Percentiles rank a stretch among this genome's conserved stretches.
Conservation (phyloP, 2,329 filamentous ascomycete genomes). For the Cryphonectria nitschkei region DNA sequence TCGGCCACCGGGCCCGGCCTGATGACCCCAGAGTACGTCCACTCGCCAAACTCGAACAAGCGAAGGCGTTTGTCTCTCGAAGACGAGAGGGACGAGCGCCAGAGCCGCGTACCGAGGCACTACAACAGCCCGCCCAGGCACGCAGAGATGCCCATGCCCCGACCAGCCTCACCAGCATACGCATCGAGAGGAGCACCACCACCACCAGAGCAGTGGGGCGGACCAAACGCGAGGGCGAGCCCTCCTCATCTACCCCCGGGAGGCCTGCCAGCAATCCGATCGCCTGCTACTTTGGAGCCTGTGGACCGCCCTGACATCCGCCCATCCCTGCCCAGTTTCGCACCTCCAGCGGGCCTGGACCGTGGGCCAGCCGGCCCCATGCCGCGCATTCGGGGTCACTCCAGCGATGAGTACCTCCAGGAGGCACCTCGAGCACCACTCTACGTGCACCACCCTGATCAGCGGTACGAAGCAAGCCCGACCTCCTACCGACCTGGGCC, state of each 20-base stretch:
- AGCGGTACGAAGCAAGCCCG: slow-evolving; percentile 38
- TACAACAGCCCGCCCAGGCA: slow-evolving; percentile 43
- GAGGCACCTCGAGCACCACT: slow-evolving; percentile 34
- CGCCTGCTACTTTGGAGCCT: slow-evolving; percentile 39
- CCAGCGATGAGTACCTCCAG: slow-evolving; percentile 42
- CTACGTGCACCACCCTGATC: slow-evolving; percentile 35
- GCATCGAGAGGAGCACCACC: slow-evolving; percentile 34
- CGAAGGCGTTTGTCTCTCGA: slow-evolving; percentile 51
- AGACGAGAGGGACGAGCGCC: slow-evolving; percentile 45
- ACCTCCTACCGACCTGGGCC: slow-evolving; percentile 36
- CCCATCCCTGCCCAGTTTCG: slow-evolving; percentile 46
- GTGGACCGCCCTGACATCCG: slow-evolving; percentile 43
- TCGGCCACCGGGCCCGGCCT: slow-evolving; percentile 36
- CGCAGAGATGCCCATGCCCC: slow-evolving; percentile 35
- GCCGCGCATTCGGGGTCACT: slow-evolving; percentile 39
- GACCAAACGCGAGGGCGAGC: slow-evolving; percentile 39
- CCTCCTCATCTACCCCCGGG: slow-evolving; percentile 41
- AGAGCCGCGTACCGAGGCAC: slow-evolving; percentile 51
- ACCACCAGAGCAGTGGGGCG: slow-evolving; percentile 42
- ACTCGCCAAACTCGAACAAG: slow-evolving; percentile 54
- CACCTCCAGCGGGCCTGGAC: slow-evolving; percentile 43
- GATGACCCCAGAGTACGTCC: slow-evolving; percentile 50
- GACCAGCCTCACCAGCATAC: slow-evolving; percentile 43
- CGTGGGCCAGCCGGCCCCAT: slow-evolving; percentile 36
- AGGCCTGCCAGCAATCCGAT: slow-evolving; percentile 38